Evolutionary conservation across 1,284 basidiomycete species (phyloP), one percentile per base, ranked within the genome.

Genomic region (Cutaneotrichosporon dermatis): DNA sequence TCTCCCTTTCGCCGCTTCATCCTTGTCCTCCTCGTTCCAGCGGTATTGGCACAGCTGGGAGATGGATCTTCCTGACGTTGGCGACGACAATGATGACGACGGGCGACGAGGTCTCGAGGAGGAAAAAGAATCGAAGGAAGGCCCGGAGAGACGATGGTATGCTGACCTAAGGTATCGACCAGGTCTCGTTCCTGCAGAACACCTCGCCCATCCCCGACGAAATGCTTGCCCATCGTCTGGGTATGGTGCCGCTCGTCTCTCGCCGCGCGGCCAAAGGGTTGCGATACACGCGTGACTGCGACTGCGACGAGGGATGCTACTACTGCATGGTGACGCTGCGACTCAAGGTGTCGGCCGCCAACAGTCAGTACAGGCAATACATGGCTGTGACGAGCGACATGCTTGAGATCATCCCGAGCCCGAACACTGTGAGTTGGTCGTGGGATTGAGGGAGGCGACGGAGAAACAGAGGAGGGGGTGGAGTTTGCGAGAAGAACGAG

Each of bases 151-250:
- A 25, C 25, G 25, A 25, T 25, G 25, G 25, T 25, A 25, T n/a
- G 52, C 46, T 52, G 12, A 43, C n/a, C 13, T 15, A 41, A 92
- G 95, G 94, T 34, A 98, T 99, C 69, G 96, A 99, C 80, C 88
- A 95, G 79, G 95, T 99, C 3, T 90, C 95, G 75, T 89, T 99
- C 66, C 83, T 88, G 64, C 85, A 85, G 59, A 99, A 99, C 76
- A 95, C 92, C 7, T 88, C 90, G 0, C 94, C 98, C 4, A 80
- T 99, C 39, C 90, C 95, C 1, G 96, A 99, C 79, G 96, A 99
- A 80, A 96, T 96, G 80, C 88, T 99, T 62, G 91, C 93, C 0
- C 96, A 99, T 77, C 85, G 96, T 48, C 82, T 99, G 33, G 96
- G 96, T 25, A 88, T 98, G 85, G 84, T 99, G 25, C 96, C 96